These are phyloP conservation scores for Acrocalymma vagum DNA, from an alignment of 2,329 filamentous ascomycete species.

Conservation along the genomic window DNA sequence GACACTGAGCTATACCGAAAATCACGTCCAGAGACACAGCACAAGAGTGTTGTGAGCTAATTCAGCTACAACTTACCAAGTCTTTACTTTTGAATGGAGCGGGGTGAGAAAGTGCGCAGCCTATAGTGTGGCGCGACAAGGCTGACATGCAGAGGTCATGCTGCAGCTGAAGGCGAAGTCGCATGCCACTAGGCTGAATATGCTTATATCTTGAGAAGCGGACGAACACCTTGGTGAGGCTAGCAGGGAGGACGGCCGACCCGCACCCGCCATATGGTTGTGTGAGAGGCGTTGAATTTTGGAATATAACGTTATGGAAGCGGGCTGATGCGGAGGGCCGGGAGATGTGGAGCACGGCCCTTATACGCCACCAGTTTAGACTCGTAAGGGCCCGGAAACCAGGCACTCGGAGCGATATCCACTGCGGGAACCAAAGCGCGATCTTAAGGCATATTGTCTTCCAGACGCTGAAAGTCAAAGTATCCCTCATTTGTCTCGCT, in stretches of 20 bases:
- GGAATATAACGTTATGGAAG: too few species aligned
- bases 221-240: slow-evolving; percentile 16
- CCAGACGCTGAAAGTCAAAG: not conserved
- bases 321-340: too few species aligned
- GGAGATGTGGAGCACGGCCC: not conserved
- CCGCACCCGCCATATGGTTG: slow-evolving; percentile 3
- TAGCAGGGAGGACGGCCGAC: slow-evolving; percentile 13
- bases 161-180: slow-evolving; percentile 13
- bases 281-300: too few species aligned
- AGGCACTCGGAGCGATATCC: too few species aligned
- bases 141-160: slow-evolving; percentile 13
- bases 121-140: slow-evolving; percentile 14
- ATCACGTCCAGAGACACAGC: slow-evolving; percentile 10
- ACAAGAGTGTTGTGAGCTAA: slow-evolving; percentile 15
- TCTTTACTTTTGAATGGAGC: slow-evolving; percentile 8
- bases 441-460: not conserved
- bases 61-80: too few species aligned
- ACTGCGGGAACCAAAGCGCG: too few species aligned
- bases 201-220: slow-evolving; percentile 16
- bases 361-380: not conserved
- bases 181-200: slow-evolving; percentile 16
- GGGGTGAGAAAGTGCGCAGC: slow-evolving; percentile 12
- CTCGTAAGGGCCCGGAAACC: too few species aligned
- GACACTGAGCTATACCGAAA: slow-evolving; percentile 13
- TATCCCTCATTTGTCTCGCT: not conserved